phyloP scores from a whole-genome alignment of 768 basidiomycete genomes.

The Tulasnella calospora region DNA sequence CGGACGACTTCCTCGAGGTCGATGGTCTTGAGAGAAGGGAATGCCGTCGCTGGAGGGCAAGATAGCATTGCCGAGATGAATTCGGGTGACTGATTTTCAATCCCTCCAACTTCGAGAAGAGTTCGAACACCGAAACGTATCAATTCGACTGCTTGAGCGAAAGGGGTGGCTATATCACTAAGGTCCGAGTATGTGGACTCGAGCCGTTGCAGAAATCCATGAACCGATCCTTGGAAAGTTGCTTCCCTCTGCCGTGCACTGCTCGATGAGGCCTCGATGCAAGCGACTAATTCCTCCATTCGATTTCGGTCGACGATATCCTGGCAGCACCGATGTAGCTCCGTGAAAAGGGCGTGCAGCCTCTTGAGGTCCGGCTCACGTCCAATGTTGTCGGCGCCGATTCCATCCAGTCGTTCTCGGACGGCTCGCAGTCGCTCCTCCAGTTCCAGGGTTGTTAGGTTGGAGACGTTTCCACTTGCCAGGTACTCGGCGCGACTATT shows the following conservation, averaged over 20 bases:
- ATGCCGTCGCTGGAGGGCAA: background rate
- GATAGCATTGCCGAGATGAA: background rate
- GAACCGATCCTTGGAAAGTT: conserved; percentile 72
- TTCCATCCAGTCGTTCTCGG: conserved; percentile 1
- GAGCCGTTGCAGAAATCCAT: conserved; percentile 71
- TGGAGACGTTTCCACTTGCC: conserved; percentile 53
- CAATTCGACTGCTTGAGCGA: conserved; percentile 61
- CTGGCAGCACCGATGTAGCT: conserved; percentile 61
- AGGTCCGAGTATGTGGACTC: conserved; percentile 62
- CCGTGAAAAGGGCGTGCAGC: conserved; percentile 42
- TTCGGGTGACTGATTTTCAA: background rate
- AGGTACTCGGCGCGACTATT: conserved; percentile 53
- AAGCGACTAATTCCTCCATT: conserved; percentile 46
- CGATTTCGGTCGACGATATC: conserved; percentile 46
- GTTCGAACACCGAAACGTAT: conserved; percentile 70
- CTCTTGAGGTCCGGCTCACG: conserved; percentile 31
- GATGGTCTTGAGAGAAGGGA: background rate
- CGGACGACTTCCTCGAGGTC: conserved; percentile 1
- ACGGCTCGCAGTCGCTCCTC: conserved; percentile 26
- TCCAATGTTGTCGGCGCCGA: conserved; percentile 9
- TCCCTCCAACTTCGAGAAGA: background rate
- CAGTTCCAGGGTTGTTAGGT: conserved; percentile 48
- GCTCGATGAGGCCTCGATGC: conserved; percentile 22
- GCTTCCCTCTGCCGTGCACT: conserved; percentile 48
- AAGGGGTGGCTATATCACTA: conserved; percentile 60